Evolutionary conservation across 169 alveolate species (phyloP), one percentile per base, ranked within the genome.

Genomic region (Plasmodium vivax): DNA sequence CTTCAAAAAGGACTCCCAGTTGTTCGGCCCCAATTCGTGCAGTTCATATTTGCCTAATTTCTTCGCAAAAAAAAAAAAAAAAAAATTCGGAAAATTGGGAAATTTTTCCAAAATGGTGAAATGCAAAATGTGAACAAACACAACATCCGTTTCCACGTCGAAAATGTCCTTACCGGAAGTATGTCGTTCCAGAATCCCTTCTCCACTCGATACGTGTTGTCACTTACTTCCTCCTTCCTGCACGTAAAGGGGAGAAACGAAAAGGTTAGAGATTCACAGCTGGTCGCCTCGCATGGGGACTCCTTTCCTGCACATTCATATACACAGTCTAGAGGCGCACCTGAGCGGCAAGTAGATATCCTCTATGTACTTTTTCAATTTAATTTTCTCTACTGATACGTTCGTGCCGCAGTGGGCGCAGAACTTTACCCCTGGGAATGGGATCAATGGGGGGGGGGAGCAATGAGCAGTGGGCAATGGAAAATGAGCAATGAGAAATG

Each of bases 161-260:
- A 75, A 36, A 41, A 27, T 14, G 27, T 82, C 68, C 14, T 30
- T 84, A 85, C 93, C 45, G 87, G 73, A 43, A 85, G 34, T 27
- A 85, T 85, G 58, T 85, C 93, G 2, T 85, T 85, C 93, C 93
- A 85, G 71, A 85, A 85, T 8, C 93, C 93, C 30, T 79, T 85
- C 81, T 85, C 93, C 12, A 85, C 93, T 4, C 93, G 34, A 23
- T 71, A 85, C 16, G 93, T 85, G 51, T 85, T 85, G 27, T 75
- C 87, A 77, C 93, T 85, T 30, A 85, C 95, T 71, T 91, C 92
- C 73, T 83, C 95, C 51, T 83, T 83, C 82, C 92, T 91, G 12
- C 75, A 34, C 30, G 83, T 80, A 82, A 68, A 43, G 73, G 54
- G 34, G 85, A 83, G 51, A 84, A 79, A 30, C 56, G 83, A 84